A percentile compares a stretch with the other conserved stretches of the same genome.
These are phyloP conservation scores for Zasmidium angulare DNA, from an alignment of 2,329 filamentous ascomycete species.

Conservation along the genomic window DNA sequence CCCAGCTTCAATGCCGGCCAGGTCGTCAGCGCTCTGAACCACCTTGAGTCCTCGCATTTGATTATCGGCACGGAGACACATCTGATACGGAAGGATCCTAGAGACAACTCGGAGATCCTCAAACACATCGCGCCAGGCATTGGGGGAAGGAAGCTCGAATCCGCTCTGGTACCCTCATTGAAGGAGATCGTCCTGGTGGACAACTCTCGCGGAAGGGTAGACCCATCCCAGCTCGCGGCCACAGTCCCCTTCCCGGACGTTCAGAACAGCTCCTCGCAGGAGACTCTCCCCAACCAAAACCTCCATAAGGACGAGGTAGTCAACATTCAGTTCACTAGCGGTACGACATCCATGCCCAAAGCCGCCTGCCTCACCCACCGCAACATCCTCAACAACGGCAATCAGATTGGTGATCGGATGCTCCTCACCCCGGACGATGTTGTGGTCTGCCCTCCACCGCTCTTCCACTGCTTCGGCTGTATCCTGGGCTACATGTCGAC, in stretches of 20 bases:
- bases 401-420: constrained; percentile 82
- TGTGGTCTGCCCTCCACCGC: constrained; percentile 62
- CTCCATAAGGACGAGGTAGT: constrained; percentile 68
- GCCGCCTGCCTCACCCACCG: constrained; percentile 84
- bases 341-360: constrained; percentile 85
- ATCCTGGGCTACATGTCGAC: constrained; percentile 96
- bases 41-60: constrained; percentile 71
- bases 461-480: constrained; percentile 77
- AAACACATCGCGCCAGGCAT: constrained; percentile 39
- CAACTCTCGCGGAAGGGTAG: constrained; percentile 63
- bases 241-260: constrained; percentile 48
- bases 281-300: constrained; percentile 48
- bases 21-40: constrained; percentile 73
- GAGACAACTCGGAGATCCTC: constrained; percentile 60
- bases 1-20: constrained; percentile 81
- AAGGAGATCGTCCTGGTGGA: constrained; percentile 73
- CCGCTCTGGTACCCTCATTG: constrained; percentile 66
- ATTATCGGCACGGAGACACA: constrained; percentile 88
- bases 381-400: constrained; percentile 90
- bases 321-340: constrained; percentile 96
- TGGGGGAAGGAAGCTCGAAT: constrained; percentile 44
- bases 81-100: constrained; percentile 64
- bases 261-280: constrained; percentile 35
- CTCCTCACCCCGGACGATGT: constrained; percentile 70
- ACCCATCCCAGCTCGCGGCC: constrained; percentile 43